Evolutionary conservation across 2,329 filamentous ascomycete genomes (phyloP), one percentile per base, ranked within the genome.

Genomic region (Beauveria bassiana): DNA sequence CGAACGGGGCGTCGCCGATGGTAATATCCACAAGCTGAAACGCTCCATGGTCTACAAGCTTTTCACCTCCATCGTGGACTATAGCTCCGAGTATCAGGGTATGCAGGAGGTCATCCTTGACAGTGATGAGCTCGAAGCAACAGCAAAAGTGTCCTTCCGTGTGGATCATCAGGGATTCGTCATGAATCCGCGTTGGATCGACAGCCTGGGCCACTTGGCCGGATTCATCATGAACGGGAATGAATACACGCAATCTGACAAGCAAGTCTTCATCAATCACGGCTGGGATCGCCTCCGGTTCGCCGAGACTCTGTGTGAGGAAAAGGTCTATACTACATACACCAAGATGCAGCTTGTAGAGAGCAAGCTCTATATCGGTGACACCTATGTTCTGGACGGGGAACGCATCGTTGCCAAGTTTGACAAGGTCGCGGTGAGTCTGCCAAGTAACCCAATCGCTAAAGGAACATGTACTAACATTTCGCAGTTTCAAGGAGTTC

Each of bases 161-260:
- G 75, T 77, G 81, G 70, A 78, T 77, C 1, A 74, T 71, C 3
- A 73, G 75, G 18, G 18, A 20, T 85, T 79, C 70, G 73, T 88
- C 57, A 83, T 82, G 66, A 77, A 77, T 52, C 83, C 83, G 0
- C 81, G 81, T 70, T 85, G 81, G 76, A 81, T 86, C 58, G 83
- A 86, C 66, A 83, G 81, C 60, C 68, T 83, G 61, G 81, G 80
- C 61, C 83, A 86, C 64, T 78, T 86, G 60, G 82, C 83, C 0
- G 84, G 84, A 24, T 86, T 86, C 71, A 81, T 86, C 62, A 77
- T 85, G 71, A 86, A 86, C 65, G 82, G 78, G 9, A 81, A 80
- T 8, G 82, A 85, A 31, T 1, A 66, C 61, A 8, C 68, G 80
- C 76, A 18, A 74, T 83, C 80, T 5, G 74, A 78, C 24, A 77